phyloP scores from a whole-genome alignment of 192 early-diverging fungal species.

The Chytriomyces hyalinus region DNA sequence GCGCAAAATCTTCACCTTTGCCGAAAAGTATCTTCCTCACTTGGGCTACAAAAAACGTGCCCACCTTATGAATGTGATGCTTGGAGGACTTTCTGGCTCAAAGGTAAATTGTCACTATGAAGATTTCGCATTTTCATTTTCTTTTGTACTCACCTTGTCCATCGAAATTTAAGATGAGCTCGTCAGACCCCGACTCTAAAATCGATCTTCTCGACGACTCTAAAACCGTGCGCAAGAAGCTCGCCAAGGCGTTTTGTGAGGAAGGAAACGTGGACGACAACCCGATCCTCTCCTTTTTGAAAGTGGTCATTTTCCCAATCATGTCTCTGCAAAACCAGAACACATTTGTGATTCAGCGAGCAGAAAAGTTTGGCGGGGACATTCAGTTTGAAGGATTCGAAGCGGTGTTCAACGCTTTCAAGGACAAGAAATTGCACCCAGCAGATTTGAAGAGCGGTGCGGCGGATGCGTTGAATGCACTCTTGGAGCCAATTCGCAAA shows the following conservation, averaged over 20 bases:
- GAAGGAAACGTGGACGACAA: slow-evolving; percentile 92
- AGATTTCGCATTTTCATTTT: neutral
- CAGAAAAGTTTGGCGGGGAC: slow-evolving; percentile 93
- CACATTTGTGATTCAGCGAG: slow-evolving; percentile 67
- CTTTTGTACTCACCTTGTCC: neutral
- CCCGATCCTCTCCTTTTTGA: slow-evolving; percentile 89
- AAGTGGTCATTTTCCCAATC: slow-evolving; percentile 89
- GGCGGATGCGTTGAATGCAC: slow-evolving; percentile 77
- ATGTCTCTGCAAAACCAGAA: slow-evolving; percentile 58
- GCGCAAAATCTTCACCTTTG: slow-evolving; percentile 98
- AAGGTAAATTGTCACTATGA: neutral
- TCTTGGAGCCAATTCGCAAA: slow-evolving; percentile 88
- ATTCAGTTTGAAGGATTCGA: slow-evolving; percentile 72
- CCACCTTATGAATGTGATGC: slow-evolving; percentile 98
- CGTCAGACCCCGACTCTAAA: slow-evolving; percentile 96
- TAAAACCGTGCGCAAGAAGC: slow-evolving; percentile 80
- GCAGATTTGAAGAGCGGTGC: slow-evolving; percentile 92
- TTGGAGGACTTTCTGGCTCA: slow-evolving; percentile 87
- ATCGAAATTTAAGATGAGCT: slow-evolving; percentile 78
- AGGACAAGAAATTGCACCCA: slow-evolving; percentile 86
- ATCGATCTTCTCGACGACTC: slow-evolving; percentile 92
- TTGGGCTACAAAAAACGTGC: slow-evolving; percentile 96
- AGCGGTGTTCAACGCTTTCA: slow-evolving; percentile 83
- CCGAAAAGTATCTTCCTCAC: slow-evolving; percentile 91
- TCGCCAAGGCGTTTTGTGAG: slow-evolving; percentile 97